phyloP scores from a whole-genome alignment of 768 basidiomycete genomes.

The Pleurotus ostreatus region DNA sequence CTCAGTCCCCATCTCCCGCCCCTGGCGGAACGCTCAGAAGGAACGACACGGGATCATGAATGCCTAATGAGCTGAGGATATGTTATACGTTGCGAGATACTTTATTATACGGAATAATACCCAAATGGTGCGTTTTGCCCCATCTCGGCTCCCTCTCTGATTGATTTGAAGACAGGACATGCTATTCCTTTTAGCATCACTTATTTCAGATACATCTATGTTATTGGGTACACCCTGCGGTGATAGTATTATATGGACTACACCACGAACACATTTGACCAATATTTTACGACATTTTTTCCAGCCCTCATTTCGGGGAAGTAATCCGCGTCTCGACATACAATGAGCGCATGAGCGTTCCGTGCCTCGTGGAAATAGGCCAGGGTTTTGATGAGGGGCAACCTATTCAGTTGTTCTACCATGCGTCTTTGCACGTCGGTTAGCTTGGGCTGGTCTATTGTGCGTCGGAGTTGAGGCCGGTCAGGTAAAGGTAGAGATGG shows the following conservation, averaged over 20 bases:
- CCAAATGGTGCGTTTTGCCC: no score
- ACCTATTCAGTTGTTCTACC: constrained; percentile 54
- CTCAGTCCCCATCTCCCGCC: constrained; percentile 57
- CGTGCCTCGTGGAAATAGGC: constrained; percentile 54
- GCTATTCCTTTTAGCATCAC: no score
- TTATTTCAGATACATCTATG: no score
- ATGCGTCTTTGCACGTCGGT: constrained; percentile 56
- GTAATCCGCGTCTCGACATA: constrained; percentile 59
- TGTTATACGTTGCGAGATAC: no score
- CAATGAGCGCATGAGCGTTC: constrained; percentile 69
- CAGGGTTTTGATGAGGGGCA: constrained; percentile 68
- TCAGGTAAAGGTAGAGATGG: background rate
- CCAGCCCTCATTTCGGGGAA: constrained; percentile 57
- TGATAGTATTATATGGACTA: background rate
- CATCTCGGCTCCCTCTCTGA: no score
- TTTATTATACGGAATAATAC: no score
- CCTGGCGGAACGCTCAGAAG: constrained; percentile 37
- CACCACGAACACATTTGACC: constrained; percentile 52
- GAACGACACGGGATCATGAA: constrained; percentile 29
- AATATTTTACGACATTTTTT: constrained; percentile 62
- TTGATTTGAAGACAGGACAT: no score
- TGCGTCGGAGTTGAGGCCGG: background rate
- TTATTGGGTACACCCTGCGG: no score
- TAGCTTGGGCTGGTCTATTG: constrained; percentile 38
- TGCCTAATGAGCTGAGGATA: no score